A percentile compares a stretch with the other conserved stretches of the same genome.
Conservation (phyloP, 129 eudicot species). For the Flaveria trinervia region DNA sequence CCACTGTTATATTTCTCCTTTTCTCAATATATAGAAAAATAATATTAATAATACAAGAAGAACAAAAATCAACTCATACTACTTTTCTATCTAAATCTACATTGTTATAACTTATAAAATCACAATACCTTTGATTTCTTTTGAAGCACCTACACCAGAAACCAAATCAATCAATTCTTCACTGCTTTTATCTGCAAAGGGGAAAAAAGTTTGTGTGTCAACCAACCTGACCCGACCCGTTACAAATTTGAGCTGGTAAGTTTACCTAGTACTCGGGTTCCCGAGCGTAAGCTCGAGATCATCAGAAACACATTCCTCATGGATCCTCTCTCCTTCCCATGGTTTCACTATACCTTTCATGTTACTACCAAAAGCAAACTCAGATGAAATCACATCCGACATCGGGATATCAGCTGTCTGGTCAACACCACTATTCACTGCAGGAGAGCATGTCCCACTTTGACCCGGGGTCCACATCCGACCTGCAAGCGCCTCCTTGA, state of each 20-base stretch:
- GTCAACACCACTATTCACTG: conserved; percentile 55
- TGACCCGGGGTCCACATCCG: conserved; percentile 95
- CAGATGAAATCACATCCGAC: conserved; percentile 72
- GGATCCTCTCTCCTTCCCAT: conserved; percentile 97
- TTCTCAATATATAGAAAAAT: background rate
- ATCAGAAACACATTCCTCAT: conserved; percentile 85
- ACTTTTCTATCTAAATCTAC: conserved; percentile 21
- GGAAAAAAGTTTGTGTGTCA: background rate
- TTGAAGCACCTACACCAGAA: background rate
- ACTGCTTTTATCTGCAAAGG: conserved; percentile 15
- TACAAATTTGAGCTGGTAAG: background rate
- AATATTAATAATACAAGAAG: background rate
- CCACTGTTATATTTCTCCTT: background rate
- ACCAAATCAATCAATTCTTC: conserved; percentile 16
- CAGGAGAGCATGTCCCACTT: conserved; percentile 94
- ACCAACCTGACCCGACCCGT: background rate
- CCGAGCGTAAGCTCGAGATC: conserved; percentile 97
- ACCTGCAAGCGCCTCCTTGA: conserved; percentile 45
- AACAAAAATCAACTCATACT: background rate
- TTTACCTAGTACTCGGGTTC: conserved; percentile 70
- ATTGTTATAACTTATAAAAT: background rate
- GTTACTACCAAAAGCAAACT: conserved; percentile 85
- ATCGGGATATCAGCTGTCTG: conserved; percentile 80
- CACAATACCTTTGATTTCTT: conserved; percentile 19
- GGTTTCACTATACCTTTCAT: conserved; percentile 60